A percentile compares a stretch with the other conserved stretches of the same genome.
Conservation (phyloP, 345 rosid species). For the Lepidium aucheri region DNA sequence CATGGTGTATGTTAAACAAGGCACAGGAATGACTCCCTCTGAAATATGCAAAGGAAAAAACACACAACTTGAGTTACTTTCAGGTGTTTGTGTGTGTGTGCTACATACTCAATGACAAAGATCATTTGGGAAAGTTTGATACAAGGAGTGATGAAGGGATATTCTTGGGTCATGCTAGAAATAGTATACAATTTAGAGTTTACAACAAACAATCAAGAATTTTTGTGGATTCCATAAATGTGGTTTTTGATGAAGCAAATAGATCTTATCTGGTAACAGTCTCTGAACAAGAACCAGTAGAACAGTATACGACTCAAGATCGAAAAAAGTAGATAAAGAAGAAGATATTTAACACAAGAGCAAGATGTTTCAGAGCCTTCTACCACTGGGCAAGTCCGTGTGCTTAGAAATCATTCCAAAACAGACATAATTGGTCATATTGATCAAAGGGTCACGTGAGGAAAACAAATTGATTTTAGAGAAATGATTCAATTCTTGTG, state of each 20-base stretch:
- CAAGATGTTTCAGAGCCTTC: not conserved
- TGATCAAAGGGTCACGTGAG: fast-evolving
- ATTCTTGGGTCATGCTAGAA: not conserved
- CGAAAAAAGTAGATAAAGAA: too few species aligned
- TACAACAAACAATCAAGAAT: not conserved
- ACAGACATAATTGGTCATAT: fast-evolving
- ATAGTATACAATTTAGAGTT: not conserved
- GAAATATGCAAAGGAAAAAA: not conserved
- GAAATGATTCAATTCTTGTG: not conserved
- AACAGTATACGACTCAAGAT: too few species aligned
- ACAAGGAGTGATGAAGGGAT: not conserved
- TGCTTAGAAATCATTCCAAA: not conserved
- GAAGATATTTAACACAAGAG: not conserved
- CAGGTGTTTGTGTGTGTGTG: not conserved
- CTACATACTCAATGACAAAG: not conserved
- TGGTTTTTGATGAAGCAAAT: not conserved
- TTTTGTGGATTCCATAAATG: not conserved
- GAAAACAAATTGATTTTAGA: not conserved
- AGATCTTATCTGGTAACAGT: too few species aligned
- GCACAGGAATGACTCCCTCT: fast-evolving
- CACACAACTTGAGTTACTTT: not conserved
- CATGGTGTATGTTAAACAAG: not conserved
- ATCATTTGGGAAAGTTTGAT: not conserved
- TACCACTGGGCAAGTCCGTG: fast-evolving
- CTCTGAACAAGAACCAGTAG: too few species aligned